Evolutionary conservation across 2,329 filamentous ascomycete species (phyloP), one percentile per base, ranked within the genome.

Genomic region (Parastagonospora nodorum): DNA sequence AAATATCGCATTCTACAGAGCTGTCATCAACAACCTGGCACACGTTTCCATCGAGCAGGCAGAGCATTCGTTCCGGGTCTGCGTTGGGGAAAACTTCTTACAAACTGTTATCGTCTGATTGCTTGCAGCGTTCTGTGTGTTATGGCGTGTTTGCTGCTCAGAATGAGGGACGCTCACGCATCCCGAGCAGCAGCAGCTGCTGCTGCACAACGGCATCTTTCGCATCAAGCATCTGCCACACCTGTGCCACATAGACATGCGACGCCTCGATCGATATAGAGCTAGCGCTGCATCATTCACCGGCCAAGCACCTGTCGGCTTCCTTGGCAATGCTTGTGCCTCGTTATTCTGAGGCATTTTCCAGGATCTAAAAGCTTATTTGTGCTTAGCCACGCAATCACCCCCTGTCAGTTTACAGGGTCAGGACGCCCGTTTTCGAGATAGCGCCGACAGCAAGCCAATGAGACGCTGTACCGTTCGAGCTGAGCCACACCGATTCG

Each of bases 301-400:
- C 61, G 16, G 64, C 65, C 63, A 69, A 71, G 67, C 39, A 28
- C 27, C 14, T 49, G 1, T 29, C 10, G 11, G 28, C 48, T 51
- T 44, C 58, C 66, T 71, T 69, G 58, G 48, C 51, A 44, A 63
- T 52, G 68, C 67, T 70, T 71, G 53, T 58, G 45, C 54, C 53
- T 42, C 45, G 50, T 11, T 32, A 50, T 49, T 48, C 29, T 66
- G 64, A 45, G 66, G 61, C 45, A 66, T 65, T 64, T 67, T 59
- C 36, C 14, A 15, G 24, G 45, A 53, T 58, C 51, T 59, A 51
- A 57, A 67, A 63, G 68, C 68, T 71, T 71, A 47, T 42, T 48
- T 24, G 36, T 56, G 54, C 56, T 55, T 55, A 58, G 50, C 40
- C 43, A 51, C 53, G 55, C 48, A 51, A 45, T 31, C 43, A 41